phyloP scores from a whole-genome alignment of 106 monocot species.

The Narthecium ossifragum region DNA sequence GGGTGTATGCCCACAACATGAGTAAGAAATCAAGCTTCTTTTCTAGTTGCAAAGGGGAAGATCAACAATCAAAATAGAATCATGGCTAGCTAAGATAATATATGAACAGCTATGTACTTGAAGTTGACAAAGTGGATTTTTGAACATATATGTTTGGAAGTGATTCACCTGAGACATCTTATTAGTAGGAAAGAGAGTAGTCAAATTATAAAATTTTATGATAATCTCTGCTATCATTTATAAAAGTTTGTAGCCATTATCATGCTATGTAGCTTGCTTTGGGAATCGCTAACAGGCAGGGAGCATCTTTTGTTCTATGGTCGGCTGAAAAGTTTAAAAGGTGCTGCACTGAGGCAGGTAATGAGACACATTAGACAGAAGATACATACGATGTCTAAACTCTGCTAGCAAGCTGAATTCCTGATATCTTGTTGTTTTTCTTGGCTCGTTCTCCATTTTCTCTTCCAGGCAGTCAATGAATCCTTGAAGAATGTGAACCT shows the following conservation, averaged over 20 bases:
- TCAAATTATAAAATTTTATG: too few species aligned
- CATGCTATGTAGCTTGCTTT: conserved; percentile 68
- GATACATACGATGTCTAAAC: too few species aligned
- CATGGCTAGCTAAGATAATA: too few species aligned
- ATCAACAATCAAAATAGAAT: too few species aligned
- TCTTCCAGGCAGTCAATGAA: conserved; percentile 56
- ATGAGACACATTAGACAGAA: too few species aligned
- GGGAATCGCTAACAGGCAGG: conserved; percentile 76
- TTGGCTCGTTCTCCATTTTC: background rate
- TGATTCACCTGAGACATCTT: too few species aligned
- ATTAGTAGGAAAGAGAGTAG: too few species aligned
- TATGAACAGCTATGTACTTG: too few species aligned
- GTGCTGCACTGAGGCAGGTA: conserved; percentile 45
- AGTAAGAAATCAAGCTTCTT: conserved; percentile 42
- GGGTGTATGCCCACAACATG: conserved; percentile 83
- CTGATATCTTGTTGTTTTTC: background rate
- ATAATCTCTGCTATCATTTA: background rate
- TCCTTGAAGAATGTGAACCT: conserved; percentile 55
- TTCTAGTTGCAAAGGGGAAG: too few species aligned
- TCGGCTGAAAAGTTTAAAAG: conserved; percentile 73
- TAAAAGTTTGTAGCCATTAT: background rate
- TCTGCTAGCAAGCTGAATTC: too few species aligned
- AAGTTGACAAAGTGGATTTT: too few species aligned
- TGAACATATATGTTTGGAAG: too few species aligned
- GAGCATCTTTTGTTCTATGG: conserved; percentile 87